Conservation (phyloP, 108 stramenopile genomes). For the Phaeodactylum tricornutum region DNA sequence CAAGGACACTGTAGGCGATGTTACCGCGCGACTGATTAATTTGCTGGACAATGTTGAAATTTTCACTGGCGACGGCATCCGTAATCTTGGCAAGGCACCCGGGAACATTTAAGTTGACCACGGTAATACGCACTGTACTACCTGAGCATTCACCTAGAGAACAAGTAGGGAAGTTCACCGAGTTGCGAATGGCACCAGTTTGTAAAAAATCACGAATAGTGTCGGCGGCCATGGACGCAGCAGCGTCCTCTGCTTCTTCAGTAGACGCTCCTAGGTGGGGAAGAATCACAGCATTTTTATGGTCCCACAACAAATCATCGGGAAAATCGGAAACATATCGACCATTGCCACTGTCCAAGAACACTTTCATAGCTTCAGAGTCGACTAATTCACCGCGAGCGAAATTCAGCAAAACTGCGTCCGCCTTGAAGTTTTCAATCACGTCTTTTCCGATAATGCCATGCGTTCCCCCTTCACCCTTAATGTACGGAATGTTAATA, state of each 20-base stretch:
- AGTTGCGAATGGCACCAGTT: slow-evolving; percentile 75
- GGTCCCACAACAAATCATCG: slow-evolving; percentile 78
- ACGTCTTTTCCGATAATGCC: slow-evolving; percentile 76
- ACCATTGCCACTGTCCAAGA: slow-evolving; percentile 66
- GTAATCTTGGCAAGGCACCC: slow-evolving; percentile 83
- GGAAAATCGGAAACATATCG: slow-evolving; percentile 85
- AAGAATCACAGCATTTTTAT: slow-evolving; percentile 77
- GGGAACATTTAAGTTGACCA: slow-evolving; percentile 85
- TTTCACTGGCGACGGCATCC: slow-evolving; percentile 55
- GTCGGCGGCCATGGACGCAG: slow-evolving; percentile 85
- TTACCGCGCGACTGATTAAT: slow-evolving; percentile 81
- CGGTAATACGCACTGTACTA: slow-evolving; percentile 59
- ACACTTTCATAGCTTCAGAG: slow-evolving; percentile 79
- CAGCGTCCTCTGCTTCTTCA: slow-evolving; percentile 92
- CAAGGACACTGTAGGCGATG: slow-evolving; percentile 88
- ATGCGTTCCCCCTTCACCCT: slow-evolving; percentile 83
- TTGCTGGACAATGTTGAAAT: slow-evolving; percentile 86
- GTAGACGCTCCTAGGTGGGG: slow-evolving; percentile 96
- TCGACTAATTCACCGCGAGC: slow-evolving; percentile 94
- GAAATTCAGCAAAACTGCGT: slow-evolving; percentile 87
- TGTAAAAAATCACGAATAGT: slow-evolving; percentile 83
- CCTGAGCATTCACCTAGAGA: slow-evolving; percentile 47
- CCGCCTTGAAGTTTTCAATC: slow-evolving; percentile 64
- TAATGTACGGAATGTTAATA: slow-evolving; percentile 93
- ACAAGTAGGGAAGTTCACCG: slow-evolving; percentile 86